These are phyloP conservation scores for Hortiboletus campestris DNA, from an alignment of 768 basidiomycete genomes.

Conservation along the genomic window DNA sequence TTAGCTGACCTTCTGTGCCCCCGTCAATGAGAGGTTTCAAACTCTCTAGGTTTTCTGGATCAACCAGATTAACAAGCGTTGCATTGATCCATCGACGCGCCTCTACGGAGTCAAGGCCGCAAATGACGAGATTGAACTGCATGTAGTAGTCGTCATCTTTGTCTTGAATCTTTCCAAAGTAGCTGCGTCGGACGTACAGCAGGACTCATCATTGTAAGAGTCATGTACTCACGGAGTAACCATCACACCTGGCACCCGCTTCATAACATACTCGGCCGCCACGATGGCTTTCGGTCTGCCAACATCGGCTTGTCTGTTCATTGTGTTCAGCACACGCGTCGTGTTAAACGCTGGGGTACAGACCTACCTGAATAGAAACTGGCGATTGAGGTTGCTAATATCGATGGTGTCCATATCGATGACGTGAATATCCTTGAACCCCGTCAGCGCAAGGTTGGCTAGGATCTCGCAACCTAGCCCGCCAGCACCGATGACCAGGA, in stretches of 20 bases:
- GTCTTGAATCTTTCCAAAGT: constrained; percentile 97
- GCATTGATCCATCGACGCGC: constrained; percentile 99
- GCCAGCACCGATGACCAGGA: constrained; percentile 96
- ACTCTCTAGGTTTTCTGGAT: constrained; percentile 89
- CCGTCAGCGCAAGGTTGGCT: constrained; percentile 91
- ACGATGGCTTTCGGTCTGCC: constrained; percentile 91
- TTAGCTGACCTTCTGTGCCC: constrained; percentile 84
- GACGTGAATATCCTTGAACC: constrained; percentile 98
- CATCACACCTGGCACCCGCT: constrained; percentile 90
- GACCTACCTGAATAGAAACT: constrained; percentile 90
- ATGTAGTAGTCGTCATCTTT: constrained; percentile 93
- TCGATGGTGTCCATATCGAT: constrained; percentile 99
- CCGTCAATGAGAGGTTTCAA: constrained; percentile 97
- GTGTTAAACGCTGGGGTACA: not conserved
- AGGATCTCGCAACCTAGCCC: constrained; percentile 98
- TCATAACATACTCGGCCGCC: constrained; percentile 97
- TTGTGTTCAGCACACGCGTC: not conserved
- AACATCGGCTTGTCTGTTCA: constrained; percentile 76
- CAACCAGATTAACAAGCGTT: constrained; percentile 92
- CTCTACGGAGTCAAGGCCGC: constrained; percentile 95
- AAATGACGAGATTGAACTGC: constrained; percentile 96
- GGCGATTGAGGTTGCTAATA: constrained; percentile 96
- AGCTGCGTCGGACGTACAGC: constrained; percentile 46
- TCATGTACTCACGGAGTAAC: constrained; percentile 81
- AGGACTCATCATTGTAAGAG: not conserved